A percentile compares a stretch with the other conserved stretches of the same genome.
Evolutionary conservation across 345 rosid genomes (phyloP).

Genomic region (Cardiospermum halicacabum): DNA sequence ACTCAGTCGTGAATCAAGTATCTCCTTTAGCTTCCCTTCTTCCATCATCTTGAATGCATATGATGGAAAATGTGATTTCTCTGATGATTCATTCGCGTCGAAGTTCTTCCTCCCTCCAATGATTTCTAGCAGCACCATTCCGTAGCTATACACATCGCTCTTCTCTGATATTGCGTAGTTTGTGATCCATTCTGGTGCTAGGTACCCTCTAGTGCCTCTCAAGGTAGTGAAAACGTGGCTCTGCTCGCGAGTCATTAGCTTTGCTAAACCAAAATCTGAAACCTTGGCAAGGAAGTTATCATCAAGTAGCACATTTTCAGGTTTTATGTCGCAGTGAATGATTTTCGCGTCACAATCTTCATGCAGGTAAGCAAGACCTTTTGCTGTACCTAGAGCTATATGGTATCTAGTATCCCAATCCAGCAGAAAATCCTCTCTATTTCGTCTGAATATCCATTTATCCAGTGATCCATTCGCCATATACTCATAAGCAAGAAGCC

Average conservation of each 20-base stretch:
- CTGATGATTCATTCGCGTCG: conserved; percentile 48
- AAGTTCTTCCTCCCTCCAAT: conserved; percentile 87
- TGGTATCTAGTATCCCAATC: conserved; percentile 76
- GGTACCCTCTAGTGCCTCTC: conserved; percentile 90
- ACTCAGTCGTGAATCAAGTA: conserved; percentile 56
- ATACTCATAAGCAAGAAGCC: conserved; percentile 85
- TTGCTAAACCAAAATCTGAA: conserved; percentile 91
- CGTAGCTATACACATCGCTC: conserved; percentile 89
- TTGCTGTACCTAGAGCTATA: conserved; percentile 80
- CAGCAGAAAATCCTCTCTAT: conserved; percentile 35
- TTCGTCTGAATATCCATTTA: conserved; percentile 76
- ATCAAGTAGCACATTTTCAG: conserved; percentile 85
- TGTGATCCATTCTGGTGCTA: conserved; percentile 96
- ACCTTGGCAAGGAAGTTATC: conserved; percentile 78
- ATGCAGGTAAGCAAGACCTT: conserved; percentile 89
- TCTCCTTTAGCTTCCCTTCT: conserved; percentile 67
- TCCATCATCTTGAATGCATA: conserved; percentile 88
- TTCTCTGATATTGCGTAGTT: conserved; percentile 92
- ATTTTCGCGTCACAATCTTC: conserved; percentile 83
- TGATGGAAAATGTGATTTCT: conserved; percentile 83
- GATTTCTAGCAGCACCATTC: conserved; percentile 81
- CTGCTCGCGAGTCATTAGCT: conserved; percentile 87
- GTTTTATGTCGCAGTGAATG: conserved; percentile 89
- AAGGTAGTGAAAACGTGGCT: conserved; percentile 89
- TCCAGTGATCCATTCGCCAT: conserved; percentile 83